A percentile compares a stretch with the other conserved stretches of the same genome.
Evolutionary conservation across 768 basidiomycete species (phyloP).

Genomic region (Gelatoporia subvermispora): DNA sequence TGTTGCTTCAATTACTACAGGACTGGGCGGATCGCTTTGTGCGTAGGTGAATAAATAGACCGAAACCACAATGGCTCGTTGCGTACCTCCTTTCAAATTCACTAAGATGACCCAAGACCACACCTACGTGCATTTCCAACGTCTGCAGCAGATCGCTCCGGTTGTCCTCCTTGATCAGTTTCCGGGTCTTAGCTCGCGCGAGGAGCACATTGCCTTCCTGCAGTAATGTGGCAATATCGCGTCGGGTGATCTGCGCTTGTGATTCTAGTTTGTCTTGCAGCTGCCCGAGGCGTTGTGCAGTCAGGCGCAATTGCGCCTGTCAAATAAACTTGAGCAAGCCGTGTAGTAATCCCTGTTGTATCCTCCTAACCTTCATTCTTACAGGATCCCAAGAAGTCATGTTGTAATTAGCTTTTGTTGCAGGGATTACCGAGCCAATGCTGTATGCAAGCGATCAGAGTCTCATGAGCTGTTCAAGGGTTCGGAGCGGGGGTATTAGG

Average conservation of each 20-base stretch:
- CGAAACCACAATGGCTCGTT: neutral
- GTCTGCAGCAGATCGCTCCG: slow-evolving; percentile 59
- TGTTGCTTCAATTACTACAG: slow-evolving; percentile 57
- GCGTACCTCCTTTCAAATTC: slow-evolving; percentile 51
- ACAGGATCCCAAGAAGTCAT: slow-evolving; percentile 28
- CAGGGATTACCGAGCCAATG: too few species aligned
- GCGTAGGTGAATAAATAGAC: neutral
- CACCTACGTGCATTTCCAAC: slow-evolving; percentile 63
- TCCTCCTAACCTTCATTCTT: slow-evolving; percentile 25
- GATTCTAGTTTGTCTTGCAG: slow-evolving; percentile 68
- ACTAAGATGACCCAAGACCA: slow-evolving; percentile 50
- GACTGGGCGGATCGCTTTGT: slow-evolving; percentile 40
- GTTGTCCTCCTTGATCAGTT: slow-evolving; percentile 57
- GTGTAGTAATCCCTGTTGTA: neutral
- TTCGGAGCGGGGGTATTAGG: too few species aligned
- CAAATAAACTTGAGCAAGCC: neutral
- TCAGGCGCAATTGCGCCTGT: slow-evolving; percentile 62
- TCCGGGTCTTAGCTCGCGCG: slow-evolving; percentile 71
- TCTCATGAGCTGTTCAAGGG: too few species aligned
- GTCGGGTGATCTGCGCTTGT: slow-evolving; percentile 53
- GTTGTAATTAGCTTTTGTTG: neutral
- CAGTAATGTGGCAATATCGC: slow-evolving; percentile 64
- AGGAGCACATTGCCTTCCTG: slow-evolving; percentile 55
- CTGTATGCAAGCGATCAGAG: too few species aligned
- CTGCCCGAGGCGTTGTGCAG: slow-evolving; percentile 64